Base-by-base conservation (phyloP, 208 protist species). In the Trypanosoma rangeli region DNA sequence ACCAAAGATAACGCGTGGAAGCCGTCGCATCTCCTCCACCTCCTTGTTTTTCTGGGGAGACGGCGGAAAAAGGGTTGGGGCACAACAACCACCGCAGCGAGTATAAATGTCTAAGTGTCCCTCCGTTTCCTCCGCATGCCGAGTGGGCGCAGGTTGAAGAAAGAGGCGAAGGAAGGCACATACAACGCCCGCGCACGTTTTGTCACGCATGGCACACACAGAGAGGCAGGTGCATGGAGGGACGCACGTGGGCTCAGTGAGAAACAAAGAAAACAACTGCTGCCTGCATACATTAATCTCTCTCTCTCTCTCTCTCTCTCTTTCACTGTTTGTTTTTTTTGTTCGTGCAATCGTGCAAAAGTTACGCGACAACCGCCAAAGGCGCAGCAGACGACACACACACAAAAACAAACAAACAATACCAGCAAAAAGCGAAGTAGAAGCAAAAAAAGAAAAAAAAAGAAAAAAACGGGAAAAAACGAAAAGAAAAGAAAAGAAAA, bases 371-470 rank as follows among this genome's bases (percentile, higher is more conserved):
- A 4, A 42, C 37, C 37, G 7, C 37, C 4, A 42, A 42, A 10
- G 37, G 37, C 7, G 37, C 16, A 42, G 46, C 54, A 52, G 46
- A 54, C 62, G 15, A 62, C 62, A 62, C 22, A 71, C 28, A 42
- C 26, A 50, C n/a, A 71, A 52, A 55, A 50, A 64, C 3, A 52
- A 46, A 37, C 50, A 73, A 33, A 63, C 26, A 70, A 37, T 31
- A 33, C 61, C 3, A 54, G 49, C 9, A 37, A 8, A 49, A 70
- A 61, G 26, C 29, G 35, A 56, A 12, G 24, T 44, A 16, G 35
- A 44, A 71, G 52, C 7, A 62, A 42, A 58, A 52, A 72, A 37
- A 20, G 52, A 57, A 39, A 58, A 65, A 52, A 12, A 62, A 62
- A 55, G 4, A 70, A 62, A 62, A 3, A 54, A 55, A 29, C 26